Conservation (phyloP, 2,329 filamentous ascomycete genomes). For the Camillea tinctor region DNA sequence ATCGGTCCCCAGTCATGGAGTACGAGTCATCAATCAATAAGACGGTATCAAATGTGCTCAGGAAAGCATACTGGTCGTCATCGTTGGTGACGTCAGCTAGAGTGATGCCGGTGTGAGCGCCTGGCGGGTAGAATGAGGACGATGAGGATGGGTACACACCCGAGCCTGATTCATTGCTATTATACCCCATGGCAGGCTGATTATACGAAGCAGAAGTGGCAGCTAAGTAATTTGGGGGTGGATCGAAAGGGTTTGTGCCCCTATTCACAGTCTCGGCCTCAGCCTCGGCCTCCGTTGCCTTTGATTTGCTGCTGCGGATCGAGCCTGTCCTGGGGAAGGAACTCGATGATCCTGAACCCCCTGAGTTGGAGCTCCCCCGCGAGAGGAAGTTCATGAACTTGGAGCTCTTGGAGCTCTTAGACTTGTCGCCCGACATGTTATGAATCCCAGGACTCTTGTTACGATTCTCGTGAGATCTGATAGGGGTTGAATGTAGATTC, state of each 20-base stretch:
- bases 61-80: conserved; percentile 54
- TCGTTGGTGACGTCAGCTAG: not conserved
- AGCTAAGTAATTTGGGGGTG: conserved; percentile 20
- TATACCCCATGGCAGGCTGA: too few relatives aligned
- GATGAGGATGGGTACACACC: not conserved
- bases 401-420: too few relatives aligned
- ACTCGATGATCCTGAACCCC: not conserved
- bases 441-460: not conserved
- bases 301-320: not conserved
- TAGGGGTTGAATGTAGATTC: not conserved
- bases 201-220: not conserved
- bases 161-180: conserved; percentile 1
- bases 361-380: not conserved
- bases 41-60: conserved; percentile 80
- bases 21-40: conserved; percentile 92
- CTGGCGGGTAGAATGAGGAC: not conserved
- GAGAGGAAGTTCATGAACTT: too few relatives aligned
- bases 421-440: not conserved
- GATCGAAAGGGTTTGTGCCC: conserved; percentile 12
- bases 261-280: too few relatives aligned
- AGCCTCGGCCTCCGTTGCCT: not conserved
- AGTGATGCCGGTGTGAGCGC: conserved; percentile 1
- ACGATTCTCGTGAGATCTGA: not conserved
- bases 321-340: not conserved
- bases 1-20: conserved; percentile 76